Evolutionary conservation across 148 eudicot genomes (phyloP), one percentile per base, ranked within the genome.

Genomic region (Fagopyrum tataricum): DNA sequence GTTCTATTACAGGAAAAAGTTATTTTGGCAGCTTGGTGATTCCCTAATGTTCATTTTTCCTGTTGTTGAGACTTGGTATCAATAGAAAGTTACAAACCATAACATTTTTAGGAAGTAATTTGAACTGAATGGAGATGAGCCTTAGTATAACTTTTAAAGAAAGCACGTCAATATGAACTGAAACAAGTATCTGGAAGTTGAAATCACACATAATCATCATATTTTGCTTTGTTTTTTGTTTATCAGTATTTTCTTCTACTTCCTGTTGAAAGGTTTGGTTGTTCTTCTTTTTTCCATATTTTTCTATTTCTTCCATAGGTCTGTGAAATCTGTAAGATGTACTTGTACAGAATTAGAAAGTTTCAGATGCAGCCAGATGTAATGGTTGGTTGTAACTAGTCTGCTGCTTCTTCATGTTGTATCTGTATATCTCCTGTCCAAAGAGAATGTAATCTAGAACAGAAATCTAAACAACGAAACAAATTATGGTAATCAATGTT

Each of bases 321-420:
- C 15, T 24, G 66, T 24, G 26, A 23, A 23, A 24, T 24, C 23
- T 24, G 39, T 59, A 24, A 39, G 39, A 21, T 59, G 23, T 59
- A 59, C 39, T 59, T 59, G 23, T 14, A 24, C 13, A 20, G 9
- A 7, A 4, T 51, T 51, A 20, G n/a, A 17, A 51, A 51, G 56
- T 17, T 56, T 56, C 64, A 56, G 64, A 56, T 56, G 64, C 64
- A 21, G 64, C 64, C 64, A 56, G 31, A 21, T 56, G 21, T 53
- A n/a, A 53, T n/a, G 7, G 20, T 21, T n/a, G 59, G 59, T 53
- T 53, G 24, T 31, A 31, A 51, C 7, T 53, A 53, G n/a, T 53
- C 7, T 18, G 8, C 18, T 53, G 59, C 59, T 5, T 53, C 20
- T 53, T 17, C 24, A 15, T 53, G 21, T 53, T 53, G 23, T 1